phyloP scores from a whole-genome alignment of 139 green algal genomes.

The Picochlorum costavermella region DNA sequence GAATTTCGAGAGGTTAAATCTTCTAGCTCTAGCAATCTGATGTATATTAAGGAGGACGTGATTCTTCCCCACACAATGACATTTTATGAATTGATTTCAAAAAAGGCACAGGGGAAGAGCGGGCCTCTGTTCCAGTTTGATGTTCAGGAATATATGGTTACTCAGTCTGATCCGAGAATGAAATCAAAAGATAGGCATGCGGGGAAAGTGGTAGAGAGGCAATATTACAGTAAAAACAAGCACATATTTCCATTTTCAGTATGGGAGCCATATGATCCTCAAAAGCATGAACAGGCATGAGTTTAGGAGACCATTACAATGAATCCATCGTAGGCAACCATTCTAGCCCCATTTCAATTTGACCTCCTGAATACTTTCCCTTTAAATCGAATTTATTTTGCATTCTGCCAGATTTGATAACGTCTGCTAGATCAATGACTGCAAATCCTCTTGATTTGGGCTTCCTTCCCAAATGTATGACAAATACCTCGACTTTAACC shows the following conservation, averaged over 20 bases:
- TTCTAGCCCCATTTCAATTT: conserved; percentile 12
- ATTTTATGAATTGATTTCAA: conserved; percentile 96
- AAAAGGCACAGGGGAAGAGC: conserved; percentile 80
- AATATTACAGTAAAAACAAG: conserved; percentile 98
- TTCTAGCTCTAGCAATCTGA: conserved; percentile 59
- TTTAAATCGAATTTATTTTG: conserved; percentile 12
- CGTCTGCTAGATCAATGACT: conserved; percentile 6
- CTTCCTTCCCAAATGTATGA: neutral
- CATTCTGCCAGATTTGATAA: conserved; percentile 7
- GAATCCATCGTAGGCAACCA: conserved; percentile 3
- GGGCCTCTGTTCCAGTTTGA: conserved; percentile 95
- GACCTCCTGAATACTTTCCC: neutral
- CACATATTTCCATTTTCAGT: conserved; percentile 94
- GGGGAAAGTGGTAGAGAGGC: conserved; percentile 83
- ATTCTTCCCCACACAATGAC: conserved; percentile 84
- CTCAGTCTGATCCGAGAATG: conserved; percentile 65
- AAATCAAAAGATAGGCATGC: conserved; percentile 79
- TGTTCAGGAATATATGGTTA: conserved; percentile 78
- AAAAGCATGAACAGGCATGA: neutral
- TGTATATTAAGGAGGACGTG: conserved; percentile 97
- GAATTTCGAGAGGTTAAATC: conserved; percentile 81
- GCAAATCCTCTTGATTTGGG: conserved; percentile 11
- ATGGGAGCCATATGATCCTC: conserved; percentile 82
- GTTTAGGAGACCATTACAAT: neutral
- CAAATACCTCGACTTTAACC: conserved; percentile 19